Evolutionary conservation across 371 early-diverging fungal genomes (phyloP).

Genomic region (Mucor mucedo): DNA sequence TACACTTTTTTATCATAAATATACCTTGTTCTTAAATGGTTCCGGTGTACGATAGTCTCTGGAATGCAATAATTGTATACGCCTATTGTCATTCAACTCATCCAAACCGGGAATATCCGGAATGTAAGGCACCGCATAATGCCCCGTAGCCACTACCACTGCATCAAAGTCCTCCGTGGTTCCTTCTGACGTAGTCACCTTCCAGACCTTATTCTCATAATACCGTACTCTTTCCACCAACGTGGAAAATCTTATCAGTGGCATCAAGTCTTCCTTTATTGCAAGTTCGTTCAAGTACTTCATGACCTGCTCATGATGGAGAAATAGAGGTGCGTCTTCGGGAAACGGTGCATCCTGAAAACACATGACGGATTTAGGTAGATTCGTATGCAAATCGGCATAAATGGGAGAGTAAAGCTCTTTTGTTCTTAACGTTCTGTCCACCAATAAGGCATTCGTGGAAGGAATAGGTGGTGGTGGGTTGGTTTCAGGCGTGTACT

Average conservation of each 20-base stretch:
- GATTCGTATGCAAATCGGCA: slow-evolving; percentile 61
- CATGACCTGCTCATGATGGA: slow-evolving; percentile 47
- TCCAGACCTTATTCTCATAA: slow-evolving; percentile 24
- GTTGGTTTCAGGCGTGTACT: slow-evolving; percentile 41
- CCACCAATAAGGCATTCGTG: slow-evolving; percentile 39
- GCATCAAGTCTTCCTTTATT: slow-evolving; percentile 25
- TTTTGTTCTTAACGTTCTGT: slow-evolving; percentile 26
- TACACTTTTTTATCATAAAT: neutral
- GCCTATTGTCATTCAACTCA: slow-evolving; percentile 12
- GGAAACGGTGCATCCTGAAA: slow-evolving; percentile 58
- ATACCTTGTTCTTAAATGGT: slow-evolving; percentile 47
- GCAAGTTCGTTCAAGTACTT: slow-evolving; percentile 54
- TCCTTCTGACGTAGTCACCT: slow-evolving; percentile 7
- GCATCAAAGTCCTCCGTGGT: slow-evolving; percentile 53
- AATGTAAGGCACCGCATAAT: slow-evolving; percentile 59
- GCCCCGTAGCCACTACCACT: slow-evolving; percentile 64
- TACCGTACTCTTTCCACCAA: slow-evolving; percentile 43
- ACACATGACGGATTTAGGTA: slow-evolving; percentile 63
- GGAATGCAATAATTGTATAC: slow-evolving; percentile 49
- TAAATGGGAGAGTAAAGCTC: slow-evolving; percentile 54
- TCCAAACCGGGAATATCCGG: slow-evolving; percentile 57
- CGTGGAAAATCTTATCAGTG: slow-evolving; percentile 49
- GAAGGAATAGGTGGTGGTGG: slow-evolving; percentile 38
- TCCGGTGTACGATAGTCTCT: slow-evolving; percentile 59
- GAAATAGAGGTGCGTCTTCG: slow-evolving; percentile 40